Evolutionary conservation across 192 early-diverging fungal genomes (phyloP).

Genomic region (Backusella macrospora): DNA sequence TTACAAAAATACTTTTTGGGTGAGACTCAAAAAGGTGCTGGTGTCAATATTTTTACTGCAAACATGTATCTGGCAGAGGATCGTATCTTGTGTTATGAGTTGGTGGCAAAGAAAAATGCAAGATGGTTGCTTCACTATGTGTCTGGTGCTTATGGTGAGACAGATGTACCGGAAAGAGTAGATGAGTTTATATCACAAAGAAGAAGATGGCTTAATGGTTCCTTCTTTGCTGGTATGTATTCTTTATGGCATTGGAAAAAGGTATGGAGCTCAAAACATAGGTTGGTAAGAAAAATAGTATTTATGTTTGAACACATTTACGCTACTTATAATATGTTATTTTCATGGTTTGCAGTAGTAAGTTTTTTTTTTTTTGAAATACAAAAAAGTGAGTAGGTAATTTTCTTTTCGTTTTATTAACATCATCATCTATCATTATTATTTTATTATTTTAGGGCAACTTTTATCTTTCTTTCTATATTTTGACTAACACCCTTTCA

Average conservation of each 20-base stretch:
- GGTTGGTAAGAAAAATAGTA: conserved; percentile 50
- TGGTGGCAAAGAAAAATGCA: conserved; percentile 70
- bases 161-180: conserved; percentile 77
- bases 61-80: conserved; percentile 89
- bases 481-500: conserved; percentile 46
- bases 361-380: conserved; percentile 39
- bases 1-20: conserved; percentile 79
- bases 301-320: conserved; percentile 71
- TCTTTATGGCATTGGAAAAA: conserved; percentile 61
- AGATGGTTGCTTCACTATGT: conserved; percentile 80
- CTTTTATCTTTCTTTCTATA: conserved; percentile 63
- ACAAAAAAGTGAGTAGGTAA: conserved; percentile 26
- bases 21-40: conserved; percentile 54
- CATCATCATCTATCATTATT: conserved; percentile 45
- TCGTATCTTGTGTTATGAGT: conserved; percentile 84
- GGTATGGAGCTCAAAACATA: conserved; percentile 61
- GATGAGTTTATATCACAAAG: conserved; percentile 76
- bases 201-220: conserved; percentile 83
- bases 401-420: conserved; percentile 53
- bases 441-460: conserved; percentile 58
- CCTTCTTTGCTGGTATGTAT: conserved; percentile 77
- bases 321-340: conserved; percentile 67
- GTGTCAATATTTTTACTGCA: conserved; percentile 70
- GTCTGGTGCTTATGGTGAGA: conserved; percentile 71
- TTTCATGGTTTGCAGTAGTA: conserved; percentile 78